Evolutionary conservation across 495 filamentous ascomycete genomes (phyloP).

Genomic region (Penicillium psychrofluorescens): DNA sequence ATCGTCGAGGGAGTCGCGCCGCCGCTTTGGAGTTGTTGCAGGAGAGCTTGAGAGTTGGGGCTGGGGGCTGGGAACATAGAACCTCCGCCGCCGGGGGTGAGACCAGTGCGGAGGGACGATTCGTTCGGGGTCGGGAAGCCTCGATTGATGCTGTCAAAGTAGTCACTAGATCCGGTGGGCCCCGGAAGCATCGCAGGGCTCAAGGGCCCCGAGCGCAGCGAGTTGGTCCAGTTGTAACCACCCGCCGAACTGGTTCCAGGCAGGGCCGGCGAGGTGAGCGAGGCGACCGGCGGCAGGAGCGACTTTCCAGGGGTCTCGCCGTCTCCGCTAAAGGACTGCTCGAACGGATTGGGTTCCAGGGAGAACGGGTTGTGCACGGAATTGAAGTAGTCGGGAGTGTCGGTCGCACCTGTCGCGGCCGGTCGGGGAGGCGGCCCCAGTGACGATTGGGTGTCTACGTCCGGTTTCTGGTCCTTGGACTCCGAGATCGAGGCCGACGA

Average conservation of each 20-base stretch:
- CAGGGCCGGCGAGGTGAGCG: slow-evolving; percentile 83
- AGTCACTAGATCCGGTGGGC: slow-evolving; percentile 67
- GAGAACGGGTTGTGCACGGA: slow-evolving; percentile 57
- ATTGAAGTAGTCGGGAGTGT: slow-evolving; percentile 75
- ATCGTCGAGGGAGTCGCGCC: slow-evolving; percentile 82
- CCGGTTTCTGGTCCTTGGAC: slow-evolving; percentile 34
- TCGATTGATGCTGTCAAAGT: slow-evolving; percentile 73
- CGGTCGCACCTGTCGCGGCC: slow-evolving; percentile 42
- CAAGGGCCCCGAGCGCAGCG: slow-evolving; percentile 82
- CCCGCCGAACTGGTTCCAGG: slow-evolving; percentile 59
- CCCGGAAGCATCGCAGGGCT: slow-evolving; percentile 97
- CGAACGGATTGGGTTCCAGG: slow-evolving; percentile 92
- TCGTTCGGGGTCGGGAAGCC: slow-evolving; percentile 97
- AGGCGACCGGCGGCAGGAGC: slow-evolving; percentile 82
- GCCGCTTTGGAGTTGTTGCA: slow-evolving; percentile 70
- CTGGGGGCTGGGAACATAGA: slow-evolving; percentile 95
- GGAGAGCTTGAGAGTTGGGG: slow-evolving; percentile 75
- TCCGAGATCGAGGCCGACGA: slow-evolving; percentile 34
- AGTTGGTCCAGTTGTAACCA: slow-evolving; percentile 74
- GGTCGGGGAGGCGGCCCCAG: slow-evolving; percentile 79
- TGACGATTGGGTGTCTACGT: slow-evolving; percentile 38
- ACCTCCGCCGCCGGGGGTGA: slow-evolving; percentile 92
- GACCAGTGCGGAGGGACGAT: slow-evolving; percentile 81
- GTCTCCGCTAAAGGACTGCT: slow-evolving; percentile 72
- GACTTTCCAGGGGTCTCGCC: slow-evolving; percentile 80